Evolutionary conservation across 345 rosid species (phyloP).

Genomic region (Aquilaria malaccensis): DNA sequence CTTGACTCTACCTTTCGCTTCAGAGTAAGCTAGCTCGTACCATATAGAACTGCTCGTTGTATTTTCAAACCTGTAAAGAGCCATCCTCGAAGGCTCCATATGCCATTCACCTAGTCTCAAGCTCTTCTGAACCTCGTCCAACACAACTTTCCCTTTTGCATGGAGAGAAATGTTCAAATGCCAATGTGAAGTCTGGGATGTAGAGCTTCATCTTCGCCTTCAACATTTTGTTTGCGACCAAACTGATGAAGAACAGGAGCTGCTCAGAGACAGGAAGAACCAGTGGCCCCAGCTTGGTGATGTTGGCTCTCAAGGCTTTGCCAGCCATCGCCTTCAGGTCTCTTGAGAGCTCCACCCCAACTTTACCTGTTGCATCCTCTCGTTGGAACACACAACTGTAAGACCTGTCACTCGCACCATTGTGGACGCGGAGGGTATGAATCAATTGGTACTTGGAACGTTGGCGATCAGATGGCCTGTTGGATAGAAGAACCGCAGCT

Average conservation of each 20-base stretch:
- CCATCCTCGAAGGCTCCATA: slow-evolving; percentile 79
- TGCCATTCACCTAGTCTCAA: slow-evolving; percentile 50
- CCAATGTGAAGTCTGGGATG: slow-evolving; percentile 60
- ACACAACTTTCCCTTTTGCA: slow-evolving; percentile 58
- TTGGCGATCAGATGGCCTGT: slow-evolving; percentile 26
- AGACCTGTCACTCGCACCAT: slow-evolving; percentile 43
- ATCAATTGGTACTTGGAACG: slow-evolving; percentile 45
- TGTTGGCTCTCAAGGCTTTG: slow-evolving; percentile 56
- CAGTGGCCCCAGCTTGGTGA: slow-evolving; percentile 56
- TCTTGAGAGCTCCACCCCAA: slow-evolving; percentile 50
- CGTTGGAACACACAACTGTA: slow-evolving; percentile 43
- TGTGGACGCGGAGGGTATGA: slow-evolving; percentile 52
- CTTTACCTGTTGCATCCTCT: slow-evolving; percentile 35
- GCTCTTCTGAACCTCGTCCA: slow-evolving; percentile 63
- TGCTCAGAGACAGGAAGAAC: slow-evolving; percentile 60
- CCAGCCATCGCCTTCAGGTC: slow-evolving; percentile 56
- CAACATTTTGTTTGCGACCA: slow-evolving; percentile 33
- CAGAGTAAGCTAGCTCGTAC: slow-evolving; percentile 68
- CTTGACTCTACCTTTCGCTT: slow-evolving; percentile 60
- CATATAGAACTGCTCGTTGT: slow-evolving; percentile 67
- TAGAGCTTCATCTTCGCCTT: slow-evolving; percentile 43
- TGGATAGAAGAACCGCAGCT: slow-evolving; percentile 50
- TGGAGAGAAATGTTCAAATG: slow-evolving; percentile 78
- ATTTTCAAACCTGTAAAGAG: slow-evolving; percentile 61
- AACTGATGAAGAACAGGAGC: slow-evolving; percentile 31